Evolutionary conservation across 148 eudicot genomes (phyloP), one percentile per base, ranked within the genome.

Genomic region (Tetragonia tetragonoides): DNA sequence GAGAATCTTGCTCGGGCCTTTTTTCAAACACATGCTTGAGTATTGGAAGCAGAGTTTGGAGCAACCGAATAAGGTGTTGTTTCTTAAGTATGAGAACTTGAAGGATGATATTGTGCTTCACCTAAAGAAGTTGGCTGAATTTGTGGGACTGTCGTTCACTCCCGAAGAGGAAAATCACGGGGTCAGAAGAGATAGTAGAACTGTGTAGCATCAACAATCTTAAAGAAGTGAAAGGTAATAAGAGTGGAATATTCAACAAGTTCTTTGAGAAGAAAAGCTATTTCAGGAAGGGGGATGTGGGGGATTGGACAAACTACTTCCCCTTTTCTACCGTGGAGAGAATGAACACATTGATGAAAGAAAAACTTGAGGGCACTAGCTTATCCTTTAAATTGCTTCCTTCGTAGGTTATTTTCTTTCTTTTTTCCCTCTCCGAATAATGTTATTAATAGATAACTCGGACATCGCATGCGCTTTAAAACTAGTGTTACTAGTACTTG

Each of bases 1-100:
- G 28, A 73, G 23, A 49, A 60, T 73, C 24, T 16, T 66, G 8
- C 67, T 18, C 49, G 79, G 79, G 8, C 79, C 79, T 18, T 77
- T 77, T 21, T 77, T 73, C 66, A 75, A 78, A 7, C 80, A 78
- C 61, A 57, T 78, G 46, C 11, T 78, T 46, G 49, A 23, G 59
- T 78, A 78, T 70, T 78, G 80, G 80, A 24, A 60, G 59, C 67
- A 69, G 17, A 78, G 81, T 75, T 53, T 72, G 62, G 70, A 72
- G 15, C 62, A 63, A 7, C 81, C 81, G 3, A 0, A 51, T n/a
- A 72, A 72, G 70, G 49, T 61, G 34, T 28, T 28, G 34, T 28
- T 28, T 28, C 34, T 28, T 28, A 28, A 28, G 34, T 28, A 28
- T 1, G 3, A 38, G 81, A 76, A 78, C 24, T 41, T 78, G 70